These are phyloP conservation scores for Nepenthes alata DNA, from an alignment of 179 eudicot genomes.

Conservation along the genomic window DNA sequence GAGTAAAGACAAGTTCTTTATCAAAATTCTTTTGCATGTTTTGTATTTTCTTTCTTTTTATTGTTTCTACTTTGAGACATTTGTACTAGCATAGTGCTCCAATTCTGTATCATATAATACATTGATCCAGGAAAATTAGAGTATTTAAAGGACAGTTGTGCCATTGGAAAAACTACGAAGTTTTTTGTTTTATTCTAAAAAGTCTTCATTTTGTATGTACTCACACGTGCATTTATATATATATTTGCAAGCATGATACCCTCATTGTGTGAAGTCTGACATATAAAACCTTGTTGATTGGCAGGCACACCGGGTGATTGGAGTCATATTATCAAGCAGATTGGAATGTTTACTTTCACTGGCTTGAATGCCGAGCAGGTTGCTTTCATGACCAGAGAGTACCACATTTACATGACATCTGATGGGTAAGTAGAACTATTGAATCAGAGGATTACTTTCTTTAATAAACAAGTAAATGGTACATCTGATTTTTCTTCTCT, in stretches of 20 bases:
- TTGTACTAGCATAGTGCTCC: background rate
- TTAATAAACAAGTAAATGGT: background rate
- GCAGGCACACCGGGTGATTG: slow-evolving; percentile 48
- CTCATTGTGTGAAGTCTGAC: background rate
- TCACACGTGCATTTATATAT: background rate
- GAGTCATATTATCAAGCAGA: slow-evolving; percentile 50
- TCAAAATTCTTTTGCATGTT: background rate
- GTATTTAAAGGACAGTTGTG: background rate
- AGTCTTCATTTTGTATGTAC: background rate
- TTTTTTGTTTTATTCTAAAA: background rate
- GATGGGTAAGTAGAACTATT: slow-evolving; percentile 28
- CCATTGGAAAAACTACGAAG: no score
- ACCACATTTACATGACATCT: slow-evolving; percentile 48
- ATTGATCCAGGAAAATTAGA: no score
- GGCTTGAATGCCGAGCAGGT: slow-evolving; percentile 43
- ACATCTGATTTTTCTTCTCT: background rate
- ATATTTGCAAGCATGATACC: no score
- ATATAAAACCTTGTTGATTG: background rate
- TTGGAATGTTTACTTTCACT: slow-evolving; percentile 49
- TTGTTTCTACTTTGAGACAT: background rate
- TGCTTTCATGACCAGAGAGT: slow-evolving; percentile 35
- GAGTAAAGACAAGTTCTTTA: slow-evolving; percentile 7
- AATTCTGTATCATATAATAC: no score
- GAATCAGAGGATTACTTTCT: background rate
- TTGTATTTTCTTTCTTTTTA: background rate